Evolutionary conservation across 208 protist genomes (phyloP), one percentile per base, ranked within the genome.

Genomic region (Spongospora subterranea): DNA sequence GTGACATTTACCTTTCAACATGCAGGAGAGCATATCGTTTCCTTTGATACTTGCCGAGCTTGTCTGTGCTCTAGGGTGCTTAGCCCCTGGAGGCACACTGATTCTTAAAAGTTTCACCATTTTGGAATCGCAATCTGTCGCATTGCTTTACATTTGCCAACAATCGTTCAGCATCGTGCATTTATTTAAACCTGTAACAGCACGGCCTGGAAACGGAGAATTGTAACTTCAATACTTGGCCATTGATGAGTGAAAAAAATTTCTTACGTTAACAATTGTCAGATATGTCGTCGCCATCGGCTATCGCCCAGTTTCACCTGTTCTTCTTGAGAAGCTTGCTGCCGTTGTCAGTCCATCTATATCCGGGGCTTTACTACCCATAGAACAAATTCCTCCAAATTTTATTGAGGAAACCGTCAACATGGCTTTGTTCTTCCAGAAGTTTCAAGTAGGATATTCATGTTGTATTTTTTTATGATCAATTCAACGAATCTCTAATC

Each of bases 161-260:
- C 20, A 17, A 65, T 29, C 29, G 17, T 65, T 65, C 54, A 29
- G 54, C 20, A 65, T 17, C 54, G 54, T 65, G 17, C 20, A 65
- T 29, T 17, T 65, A 17, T 17, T 65, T 32, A 65, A 65, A 65
- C 54, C 54, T 17, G 29, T 65, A 29, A 65, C 54, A 65, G 17
- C 54, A 29, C 54, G 54, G 54, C 54, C 54, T 65, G 54, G 20
- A 32, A 65, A 65, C 29, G 54, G 54, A 32, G 54, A 65, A 65
- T 29, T 65, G 54, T 65, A 65, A 65, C 54, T 65, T 17, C 54
- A 65, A 65, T 17, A 65, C 54, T 65, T 17, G 54, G 54, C 54
- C 54, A 65, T 32, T 65, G 29, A 65, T 65, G 54, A 17, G 20
- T 65, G 54, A 65, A n/a, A n/a, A n/a, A n/a, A n/a, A n/a, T n/a